phyloP scores from a whole-genome alignment of 169 alveolate genomes.

The Babesia sp. region DNA sequence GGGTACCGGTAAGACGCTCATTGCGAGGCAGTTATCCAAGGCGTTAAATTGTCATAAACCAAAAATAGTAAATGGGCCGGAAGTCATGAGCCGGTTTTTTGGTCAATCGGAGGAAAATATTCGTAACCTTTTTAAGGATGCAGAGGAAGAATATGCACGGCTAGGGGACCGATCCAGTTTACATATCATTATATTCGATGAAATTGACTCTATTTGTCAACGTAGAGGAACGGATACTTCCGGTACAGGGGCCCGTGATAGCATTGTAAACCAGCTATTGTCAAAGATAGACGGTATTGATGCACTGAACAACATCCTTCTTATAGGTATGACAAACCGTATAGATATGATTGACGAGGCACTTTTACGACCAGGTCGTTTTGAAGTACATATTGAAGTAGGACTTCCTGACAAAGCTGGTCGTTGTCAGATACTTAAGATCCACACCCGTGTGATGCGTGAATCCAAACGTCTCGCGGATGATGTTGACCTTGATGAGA shows the following conservation, averaged over 20 bases:
- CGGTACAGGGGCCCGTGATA: constrained; percentile 93
- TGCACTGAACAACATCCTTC: constrained; percentile 94
- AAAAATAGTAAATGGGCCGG: constrained; percentile 90
- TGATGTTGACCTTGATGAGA: constrained; percentile 89
- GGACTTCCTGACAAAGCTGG: constrained; percentile 98
- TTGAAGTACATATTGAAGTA: constrained; percentile 98
- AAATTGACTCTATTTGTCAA: constrained; percentile 98
- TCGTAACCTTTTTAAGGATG: constrained; percentile 95
- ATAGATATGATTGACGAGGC: constrained; percentile 99
- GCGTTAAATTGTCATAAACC: constrained; percentile 94
- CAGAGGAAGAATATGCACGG: constrained; percentile 91
- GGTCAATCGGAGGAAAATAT: constrained; percentile 99
- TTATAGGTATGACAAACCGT: constrained; percentile 99
- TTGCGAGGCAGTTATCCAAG: constrained; percentile 98
- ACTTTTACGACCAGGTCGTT: constrained; percentile 97
- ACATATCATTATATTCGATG: constrained; percentile 98
- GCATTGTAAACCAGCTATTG: constrained; percentile 97
- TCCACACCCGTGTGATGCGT: constrained; percentile 95
- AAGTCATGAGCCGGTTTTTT: constrained; percentile 93
- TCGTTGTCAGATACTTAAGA: constrained; percentile 93
- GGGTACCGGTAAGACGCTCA: constrained; percentile 99
- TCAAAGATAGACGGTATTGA: constrained; percentile 99
- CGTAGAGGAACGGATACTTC: constrained; percentile 92
- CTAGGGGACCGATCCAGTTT: constrained; percentile 93
- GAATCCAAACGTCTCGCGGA: constrained; percentile 75